phyloP scores from a whole-genome alignment of 108 stramenopile species.

The Conticribra weissflogii region DNA sequence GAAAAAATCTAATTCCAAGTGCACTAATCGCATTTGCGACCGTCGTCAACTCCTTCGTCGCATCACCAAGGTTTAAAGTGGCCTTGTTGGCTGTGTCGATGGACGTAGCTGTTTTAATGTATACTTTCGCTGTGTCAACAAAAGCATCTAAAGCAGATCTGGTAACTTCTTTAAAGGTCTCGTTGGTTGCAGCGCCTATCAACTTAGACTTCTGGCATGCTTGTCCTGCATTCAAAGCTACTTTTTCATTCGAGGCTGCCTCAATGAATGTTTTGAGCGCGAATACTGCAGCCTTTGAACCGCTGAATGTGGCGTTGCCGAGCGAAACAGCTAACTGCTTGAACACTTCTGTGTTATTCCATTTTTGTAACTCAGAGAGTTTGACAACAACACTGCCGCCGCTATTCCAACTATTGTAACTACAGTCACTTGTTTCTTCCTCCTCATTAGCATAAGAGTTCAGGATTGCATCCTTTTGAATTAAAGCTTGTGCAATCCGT shows the following conservation, averaged over 20 bases:
- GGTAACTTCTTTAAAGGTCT: constrained; percentile 6
- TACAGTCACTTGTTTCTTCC: too few species aligned
- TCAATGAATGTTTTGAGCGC: constrained; percentile 12
- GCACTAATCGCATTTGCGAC: constrained; percentile 2
- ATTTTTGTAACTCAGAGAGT: constrained; percentile 5
- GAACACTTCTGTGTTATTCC: constrained; percentile 5
- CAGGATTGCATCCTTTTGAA: constrained; percentile 9
- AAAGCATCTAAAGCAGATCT: not conserved
- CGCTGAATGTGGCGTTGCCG: not conserved
- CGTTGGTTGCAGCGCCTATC: not conserved
- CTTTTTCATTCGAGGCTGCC: constrained; percentile 3
- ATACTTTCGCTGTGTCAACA: constrained; percentile 3
- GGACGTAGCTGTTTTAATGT: not conserved
- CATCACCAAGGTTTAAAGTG: not conserved
- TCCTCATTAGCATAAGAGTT: too few species aligned
- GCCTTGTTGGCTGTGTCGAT: constrained; percentile 1
- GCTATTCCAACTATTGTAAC: not conserved
- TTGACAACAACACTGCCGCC: not conserved
- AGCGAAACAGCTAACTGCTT: not conserved
- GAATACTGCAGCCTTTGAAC: not conserved
- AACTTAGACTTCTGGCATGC: not conserved
- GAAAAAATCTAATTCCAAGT: not conserved
- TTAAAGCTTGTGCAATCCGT: constrained; percentile 5
- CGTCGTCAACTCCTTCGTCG: constrained; percentile 2
- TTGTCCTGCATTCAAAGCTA: not conserved